Percentiles rank a stretch among this genome's conserved stretches.
phyloP scores from a whole-genome alignment of 345 rosid genomes.

The Capsella bursapastoris region DNA sequence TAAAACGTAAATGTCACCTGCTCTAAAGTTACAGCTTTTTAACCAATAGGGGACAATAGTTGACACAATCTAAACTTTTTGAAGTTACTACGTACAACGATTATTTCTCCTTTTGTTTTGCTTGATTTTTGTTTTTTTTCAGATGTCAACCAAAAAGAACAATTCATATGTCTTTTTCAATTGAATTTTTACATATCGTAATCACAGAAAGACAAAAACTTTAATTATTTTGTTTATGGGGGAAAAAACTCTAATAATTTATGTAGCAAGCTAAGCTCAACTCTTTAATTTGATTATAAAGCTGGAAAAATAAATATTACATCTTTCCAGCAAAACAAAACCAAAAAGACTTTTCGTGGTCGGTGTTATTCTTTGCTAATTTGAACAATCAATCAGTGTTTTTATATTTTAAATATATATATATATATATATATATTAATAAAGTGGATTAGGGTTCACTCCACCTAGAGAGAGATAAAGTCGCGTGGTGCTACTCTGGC shows the following conservation, averaged over 20 bases:
- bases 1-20: background rate
- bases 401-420: background rate
- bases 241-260: background rate
- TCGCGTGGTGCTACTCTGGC: conserved; percentile 31
- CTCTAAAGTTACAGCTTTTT: background rate
- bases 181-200: background rate
- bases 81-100: no score
- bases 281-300: background rate
- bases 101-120: no score
- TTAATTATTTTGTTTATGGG: background rate
- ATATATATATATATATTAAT: background rate
- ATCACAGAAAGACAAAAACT: background rate
- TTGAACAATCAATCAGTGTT: conserved; percentile 21
- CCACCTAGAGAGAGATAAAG: conserved; percentile 35
- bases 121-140: background rate
- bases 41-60: background rate
- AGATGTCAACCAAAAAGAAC: background rate
- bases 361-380: background rate
- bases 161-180: background rate
- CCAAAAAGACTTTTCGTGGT: conserved; percentile 1
- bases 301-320: background rate
- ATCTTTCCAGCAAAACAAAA: conserved; percentile 43
- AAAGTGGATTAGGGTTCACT: conserved; percentile 48
- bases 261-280: conserved; percentile 22
- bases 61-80: background rate